These are phyloP conservation scores for Argentina anserina DNA, from an alignment of 306 rosid genomes.

Conservation along the genomic window DNA sequence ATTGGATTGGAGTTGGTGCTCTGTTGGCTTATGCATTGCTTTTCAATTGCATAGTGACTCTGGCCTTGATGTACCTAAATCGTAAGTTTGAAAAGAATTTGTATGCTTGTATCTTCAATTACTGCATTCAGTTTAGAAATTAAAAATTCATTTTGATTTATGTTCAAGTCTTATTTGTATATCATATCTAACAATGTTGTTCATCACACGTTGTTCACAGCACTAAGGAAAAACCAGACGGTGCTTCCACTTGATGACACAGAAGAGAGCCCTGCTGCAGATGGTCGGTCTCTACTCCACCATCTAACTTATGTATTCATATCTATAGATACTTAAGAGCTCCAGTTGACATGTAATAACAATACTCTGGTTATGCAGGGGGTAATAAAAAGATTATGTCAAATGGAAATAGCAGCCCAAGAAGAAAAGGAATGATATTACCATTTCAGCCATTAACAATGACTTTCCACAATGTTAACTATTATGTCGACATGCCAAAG, in stretches of 20 bases:
- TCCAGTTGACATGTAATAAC: conserved; percentile 9
- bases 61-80: conserved; percentile 67
- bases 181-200: conserved; percentile 11
- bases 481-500: conserved; percentile 88
- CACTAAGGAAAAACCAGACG: conserved; percentile 53
- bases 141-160: background rate
- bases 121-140: conserved; percentile 1
- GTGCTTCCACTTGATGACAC: conserved; percentile 40
- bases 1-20: conserved; percentile 63
- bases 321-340: background rate
- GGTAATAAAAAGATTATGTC: conserved; percentile 15
- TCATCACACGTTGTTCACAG: conserved; percentile 32
- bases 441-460: conserved; percentile 86
- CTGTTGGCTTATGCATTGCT: conserved; percentile 40
- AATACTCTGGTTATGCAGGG: conserved; percentile 36
- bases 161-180: background rate
- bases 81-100: conserved; percentile 50
- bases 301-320: conserved; percentile 4
- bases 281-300: conserved; percentile 33
- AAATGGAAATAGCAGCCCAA: conserved; percentile 17
- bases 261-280: conserved; percentile 32
- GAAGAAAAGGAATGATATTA: conserved; percentile 85
- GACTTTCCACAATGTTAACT: conserved; percentile 82
- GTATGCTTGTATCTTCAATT: conserved; percentile 1
- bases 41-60: conserved; percentile 59